Evolutionary conservation across 2,329 filamentous ascomycete species (phyloP).

Genomic region (Thielaviopsis musarum): DNA sequence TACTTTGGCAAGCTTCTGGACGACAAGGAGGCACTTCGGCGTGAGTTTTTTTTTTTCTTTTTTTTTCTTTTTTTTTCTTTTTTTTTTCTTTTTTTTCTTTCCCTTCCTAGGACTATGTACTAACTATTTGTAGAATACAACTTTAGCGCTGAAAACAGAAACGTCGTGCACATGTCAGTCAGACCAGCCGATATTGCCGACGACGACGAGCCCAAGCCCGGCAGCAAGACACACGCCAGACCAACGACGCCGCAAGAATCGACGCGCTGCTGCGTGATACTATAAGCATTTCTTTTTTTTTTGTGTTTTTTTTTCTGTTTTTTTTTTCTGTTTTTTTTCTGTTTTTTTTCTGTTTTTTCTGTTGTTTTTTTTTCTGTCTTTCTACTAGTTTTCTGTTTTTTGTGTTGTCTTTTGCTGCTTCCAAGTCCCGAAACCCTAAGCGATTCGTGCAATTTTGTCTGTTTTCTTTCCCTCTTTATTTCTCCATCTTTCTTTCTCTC

Average conservation of each 20-base stretch:
- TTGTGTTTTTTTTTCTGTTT: constrained; percentile 1
- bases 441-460: neutral
- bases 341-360: neutral
- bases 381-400: neutral
- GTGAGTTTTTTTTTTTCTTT: constrained; percentile 33
- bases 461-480: neutral
- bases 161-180: constrained; percentile 90
- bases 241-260: constrained; percentile 25
- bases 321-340: neutral
- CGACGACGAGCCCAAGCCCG: constrained; percentile 54
- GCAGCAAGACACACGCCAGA: constrained; percentile 33
- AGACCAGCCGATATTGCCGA: constrained; percentile 77
- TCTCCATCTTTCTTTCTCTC: neutral
- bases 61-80: neutral
- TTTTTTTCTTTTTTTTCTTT: neutral
- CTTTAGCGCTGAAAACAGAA: constrained; percentile 56
- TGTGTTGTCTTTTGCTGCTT: neutral
- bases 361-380: neutral
- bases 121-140: constrained; percentile 45
- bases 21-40: constrained; percentile 70
- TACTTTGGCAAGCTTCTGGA: constrained; percentile 82
- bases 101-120: neutral
- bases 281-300: constrained; percentile 21
- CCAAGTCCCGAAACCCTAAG: neutral
- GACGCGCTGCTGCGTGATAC: constrained; percentile 33